Evolutionary conservation across 2,329 filamentous ascomycete genomes (phyloP).

Genomic region (Cladophialophora bantiana): DNA sequence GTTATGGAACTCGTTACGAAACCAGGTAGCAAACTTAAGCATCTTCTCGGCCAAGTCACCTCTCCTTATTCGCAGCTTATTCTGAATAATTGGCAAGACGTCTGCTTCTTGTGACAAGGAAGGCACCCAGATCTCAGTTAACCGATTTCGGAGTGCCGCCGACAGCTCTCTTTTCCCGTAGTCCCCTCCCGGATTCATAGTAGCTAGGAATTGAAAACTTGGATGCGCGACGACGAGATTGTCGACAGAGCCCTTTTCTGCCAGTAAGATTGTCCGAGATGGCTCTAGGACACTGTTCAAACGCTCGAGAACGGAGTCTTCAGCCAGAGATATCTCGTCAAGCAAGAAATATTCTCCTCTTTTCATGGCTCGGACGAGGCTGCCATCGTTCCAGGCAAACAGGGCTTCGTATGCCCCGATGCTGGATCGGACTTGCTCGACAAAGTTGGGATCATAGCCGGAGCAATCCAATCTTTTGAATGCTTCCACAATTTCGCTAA

Average conservation of each 20-base stretch:
- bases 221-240: constrained; percentile 76
- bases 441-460: constrained; percentile 56
- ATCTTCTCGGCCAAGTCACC: constrained; percentile 71
- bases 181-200: constrained; percentile 98
- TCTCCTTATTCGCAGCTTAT: constrained; percentile 69
- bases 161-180: constrained; percentile 98
- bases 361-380: constrained; percentile 92
- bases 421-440: constrained; percentile 53
- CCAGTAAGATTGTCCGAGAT: constrained; percentile 81
- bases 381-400: constrained; percentile 97
- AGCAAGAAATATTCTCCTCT: constrained; percentile 88
- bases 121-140: constrained; percentile 99
- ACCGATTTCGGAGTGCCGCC: constrained; percentile 90
- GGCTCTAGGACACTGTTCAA: constrained; percentile 96
- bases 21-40: constrained; percentile 91
- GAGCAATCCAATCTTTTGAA: constrained; percentile 35
- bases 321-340: constrained; percentile 96
- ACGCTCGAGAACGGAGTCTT: constrained; percentile 94
- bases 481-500: constrained; percentile 37
- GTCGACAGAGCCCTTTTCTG: constrained; percentile 88
- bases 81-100: constrained; percentile 81
- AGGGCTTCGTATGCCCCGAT: constrained; percentile 77
- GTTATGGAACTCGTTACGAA: constrained; percentile 78
- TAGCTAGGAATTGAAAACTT: constrained; percentile 94
- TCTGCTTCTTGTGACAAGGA: constrained; percentile 84